Evolutionary conservation across 208 protist species (phyloP).

Genomic region (Trypanosoma cruzi): DNA sequence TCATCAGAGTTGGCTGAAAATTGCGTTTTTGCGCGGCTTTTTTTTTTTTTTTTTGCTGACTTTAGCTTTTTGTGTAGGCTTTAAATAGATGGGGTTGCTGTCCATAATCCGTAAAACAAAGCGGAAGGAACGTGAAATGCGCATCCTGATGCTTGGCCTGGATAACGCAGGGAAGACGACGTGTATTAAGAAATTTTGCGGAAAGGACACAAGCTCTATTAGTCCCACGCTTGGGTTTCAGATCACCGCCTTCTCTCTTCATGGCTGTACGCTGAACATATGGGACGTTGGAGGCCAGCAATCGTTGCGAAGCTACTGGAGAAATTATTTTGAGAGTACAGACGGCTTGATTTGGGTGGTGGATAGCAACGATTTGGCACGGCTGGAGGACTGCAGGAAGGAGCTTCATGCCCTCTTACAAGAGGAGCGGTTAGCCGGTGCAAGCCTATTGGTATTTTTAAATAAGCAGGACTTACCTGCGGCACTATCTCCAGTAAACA

Average conservation of each 20-base stretch:
- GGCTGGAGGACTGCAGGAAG: conserved; percentile 91
- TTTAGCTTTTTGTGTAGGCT: conserved; percentile 3
- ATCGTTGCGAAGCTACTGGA: conserved; percentile 98
- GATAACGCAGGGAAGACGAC: conserved; percentile 99
- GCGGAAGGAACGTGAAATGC: conserved; percentile 99
- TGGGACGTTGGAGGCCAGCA: conserved; percentile 99
- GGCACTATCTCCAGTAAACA: conserved; percentile 60
- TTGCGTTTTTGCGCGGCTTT: conserved; percentile 1
- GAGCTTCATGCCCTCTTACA: conserved; percentile 96
- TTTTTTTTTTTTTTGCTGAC: conserved; percentile 16
- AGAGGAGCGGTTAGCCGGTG: conserved; percentile 97
- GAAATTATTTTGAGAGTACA: conserved; percentile 98
- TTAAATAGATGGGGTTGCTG: conserved; percentile 95
- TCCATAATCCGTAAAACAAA: conserved; percentile 98
- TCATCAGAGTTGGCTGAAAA: background rate
- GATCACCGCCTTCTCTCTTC: conserved; percentile 97
- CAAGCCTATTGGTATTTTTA: conserved; percentile 99
- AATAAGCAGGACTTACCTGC: conserved; percentile 99
- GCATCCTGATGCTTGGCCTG: conserved; percentile 97
- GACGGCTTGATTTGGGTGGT: conserved; percentile 98
- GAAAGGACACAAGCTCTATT: conserved; percentile 97
- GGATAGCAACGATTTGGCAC: conserved; percentile 94
- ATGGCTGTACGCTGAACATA: conserved; percentile 98
- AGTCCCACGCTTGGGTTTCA: conserved; percentile 99
- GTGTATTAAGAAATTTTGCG: conserved; percentile 99